Base-by-base conservation (phyloP, 495 filamentous ascomycete genomes). In the Aspergillus olivimuriae region DNA sequence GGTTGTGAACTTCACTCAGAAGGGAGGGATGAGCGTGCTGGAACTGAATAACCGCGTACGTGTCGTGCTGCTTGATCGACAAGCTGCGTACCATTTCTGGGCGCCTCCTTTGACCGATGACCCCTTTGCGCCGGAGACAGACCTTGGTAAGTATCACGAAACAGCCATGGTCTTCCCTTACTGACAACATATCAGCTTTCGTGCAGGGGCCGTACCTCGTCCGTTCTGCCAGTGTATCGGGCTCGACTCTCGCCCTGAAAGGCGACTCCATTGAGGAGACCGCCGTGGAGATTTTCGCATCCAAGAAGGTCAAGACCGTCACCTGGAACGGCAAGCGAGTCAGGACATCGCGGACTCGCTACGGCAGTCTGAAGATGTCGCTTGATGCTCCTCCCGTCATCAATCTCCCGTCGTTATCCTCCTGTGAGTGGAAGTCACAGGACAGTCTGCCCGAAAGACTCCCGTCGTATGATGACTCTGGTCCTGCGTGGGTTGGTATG, bases 401-500 rank as follows among this genome's bases (percentile, higher is more conserved):
- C 31, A 57, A 45, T 4, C 33, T 87, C 6, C 82, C 84, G 0
- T 39, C 68, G 11, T 65, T 88, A 8, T 58, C 57, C 15, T 54
- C 68, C 2, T 8, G 21, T 7, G 38, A 9, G 0, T 89, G 86
- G 85, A 82, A 77, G 51, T 74, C 73, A 32, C 60, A 81, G 31
- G 77, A 90, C 65, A 75, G 76, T 39, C 73, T 89, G 2, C 84
- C 85, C 0, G 86, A 89, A 56, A 69, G 84, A 10, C 53, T 69
- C 19, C 40, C 63, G 5, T 50, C 47, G 19, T 89, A 87, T 50
- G 73, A 82, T 48, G 85, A 88, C 52, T 74, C 73, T 23, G 54
- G 60, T 15, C 34, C 47, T 0, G 65, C 64, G 2, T 89, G 86
- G 86, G 73, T 74, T 28, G 63, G 63, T 66, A 52, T 47, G 63